Base-by-base conservation (phyloP, 2,329 filamentous ascomycete species). In the Fusarium odoratissimum region DNA sequence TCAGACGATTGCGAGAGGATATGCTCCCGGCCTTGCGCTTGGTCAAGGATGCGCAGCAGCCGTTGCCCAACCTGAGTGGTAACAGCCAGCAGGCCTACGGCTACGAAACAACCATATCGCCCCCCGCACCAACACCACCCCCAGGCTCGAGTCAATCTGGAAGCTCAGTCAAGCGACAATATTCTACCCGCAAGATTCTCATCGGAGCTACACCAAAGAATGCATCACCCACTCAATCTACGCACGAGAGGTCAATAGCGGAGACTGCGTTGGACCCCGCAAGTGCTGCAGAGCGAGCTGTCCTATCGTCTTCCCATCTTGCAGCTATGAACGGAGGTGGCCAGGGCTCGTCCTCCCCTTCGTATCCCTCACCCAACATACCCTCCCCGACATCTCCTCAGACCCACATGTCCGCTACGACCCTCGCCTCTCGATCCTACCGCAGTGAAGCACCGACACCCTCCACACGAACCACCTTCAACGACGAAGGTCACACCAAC, bases 31-130 rank as follows among this genome's bases (percentile, higher is more conserved):
- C 97, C 25, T 90, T 98, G 78, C 93, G 95, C 71, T 91, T 97
- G 78, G 93, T 92, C 77, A 98, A 98, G 84, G 95, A 98, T 80
- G 92, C 92, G 76, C 93, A 95, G 73, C 94, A 97, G 79, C 95
- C 95, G 40, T 86, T 98, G 28, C 95, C 95, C 45, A 84, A 83
- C 55, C 65, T 84, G 60, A 79, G 79, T 72, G 77, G 79, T 61
- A 73, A 77, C 64, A 84, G 76, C 67, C 84, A 84, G 66, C 78
- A 76, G 63, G 78, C 76, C 46, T 89, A 89, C 77, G 79, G 80
- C 64, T 91, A 89, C 80, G 88, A 90, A 72, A 78, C 80, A 19
- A 79, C 76, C 37, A 74, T 81, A 37, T 90, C 89, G 14, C 89
- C 89, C 37, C 87, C 89, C 10, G 89, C 85, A 16, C 87, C 88